These are phyloP conservation scores for Scleroderma citrinum DNA, from an alignment of 768 basidiomycete genomes.

Conservation along the genomic window DNA sequence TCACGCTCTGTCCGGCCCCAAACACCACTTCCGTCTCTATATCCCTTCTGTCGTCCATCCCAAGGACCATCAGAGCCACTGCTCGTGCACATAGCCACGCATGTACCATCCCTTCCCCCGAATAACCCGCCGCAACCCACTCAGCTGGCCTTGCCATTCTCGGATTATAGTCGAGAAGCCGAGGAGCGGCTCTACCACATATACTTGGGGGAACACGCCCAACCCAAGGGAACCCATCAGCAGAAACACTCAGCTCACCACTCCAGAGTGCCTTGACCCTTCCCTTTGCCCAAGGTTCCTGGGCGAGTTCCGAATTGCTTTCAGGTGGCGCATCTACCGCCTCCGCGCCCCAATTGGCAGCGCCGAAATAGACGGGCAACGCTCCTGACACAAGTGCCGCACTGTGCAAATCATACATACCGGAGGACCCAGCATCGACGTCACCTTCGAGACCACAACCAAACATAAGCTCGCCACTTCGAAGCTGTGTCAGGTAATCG, in stretches of 20 bases:
- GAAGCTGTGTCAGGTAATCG: constrained; percentile 68
- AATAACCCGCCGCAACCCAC: constrained; percentile 68
- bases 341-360: constrained; percentile 38
- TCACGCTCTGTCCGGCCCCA: constrained; percentile 15
- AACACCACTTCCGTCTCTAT: constrained; percentile 14
- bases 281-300: constrained; percentile 33
- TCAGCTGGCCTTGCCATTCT: constrained; percentile 43
- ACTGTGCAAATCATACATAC: constrained; percentile 30
- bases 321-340: constrained; percentile 13
- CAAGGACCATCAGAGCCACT: constrained; percentile 55
- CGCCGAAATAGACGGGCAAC: constrained; percentile 50
- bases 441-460: constrained; percentile 49
- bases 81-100: constrained; percentile 60
- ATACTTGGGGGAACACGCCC: constrained; percentile 51
- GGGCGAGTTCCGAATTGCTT: constrained; percentile 10
- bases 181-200: constrained; percentile 34
- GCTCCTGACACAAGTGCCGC: constrained; percentile 43
- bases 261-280: constrained; percentile 56
- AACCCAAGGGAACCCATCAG: constrained; percentile 64
- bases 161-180: background rate
- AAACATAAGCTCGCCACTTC: constrained; percentile 49
- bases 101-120: constrained; percentile 70
- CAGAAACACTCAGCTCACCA: constrained; percentile 57
- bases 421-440: constrained; percentile 19
- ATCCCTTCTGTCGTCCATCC: constrained; percentile 20